Conservation (phyloP, 805 yeast species). For the Pichia eremophila region DNA sequence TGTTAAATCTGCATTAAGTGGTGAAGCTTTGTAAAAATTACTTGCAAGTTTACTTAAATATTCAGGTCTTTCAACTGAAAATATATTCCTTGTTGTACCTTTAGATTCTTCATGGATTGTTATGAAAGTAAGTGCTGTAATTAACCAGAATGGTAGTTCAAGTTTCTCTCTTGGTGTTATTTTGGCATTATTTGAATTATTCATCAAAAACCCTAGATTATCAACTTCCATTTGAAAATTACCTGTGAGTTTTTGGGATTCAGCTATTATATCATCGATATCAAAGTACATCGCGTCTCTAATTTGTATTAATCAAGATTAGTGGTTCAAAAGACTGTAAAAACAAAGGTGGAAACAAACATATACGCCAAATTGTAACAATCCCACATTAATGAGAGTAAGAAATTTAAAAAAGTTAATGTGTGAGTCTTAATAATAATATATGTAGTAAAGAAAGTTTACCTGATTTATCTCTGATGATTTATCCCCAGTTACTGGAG, state of each 20-base stretch:
- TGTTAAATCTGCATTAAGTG: slow-evolving; percentile 16
- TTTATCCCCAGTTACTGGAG: no score
- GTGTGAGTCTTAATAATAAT: no score
- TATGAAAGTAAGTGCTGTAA: slow-evolving; percentile 22
- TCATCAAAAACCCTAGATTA: slow-evolving; percentile 80
- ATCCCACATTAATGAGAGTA: no score
- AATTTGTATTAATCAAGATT: background rate
- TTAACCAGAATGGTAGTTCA: slow-evolving; percentile 85
- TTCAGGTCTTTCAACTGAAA: slow-evolving; percentile 63
- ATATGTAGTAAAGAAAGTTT: no score
- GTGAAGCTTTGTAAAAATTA: slow-evolving; percentile 71
- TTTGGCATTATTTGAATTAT: slow-evolving; percentile 46
- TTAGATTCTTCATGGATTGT: background rate
- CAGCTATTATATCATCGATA: slow-evolving; percentile 67
- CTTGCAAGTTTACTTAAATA: slow-evolving; percentile 54
- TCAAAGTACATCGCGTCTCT: slow-evolving; percentile 43
- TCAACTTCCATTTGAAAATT: slow-evolving; percentile 3
- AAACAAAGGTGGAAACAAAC: no score
- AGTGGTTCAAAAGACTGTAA: no score
- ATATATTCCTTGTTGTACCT: slow-evolving; percentile 26
- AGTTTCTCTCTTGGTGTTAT: slow-evolving; percentile 50
- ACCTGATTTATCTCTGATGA: no score
- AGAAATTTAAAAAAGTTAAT: no score
- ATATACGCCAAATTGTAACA: no score
- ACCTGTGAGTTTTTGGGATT: slow-evolving; percentile 31